Evolutionary conservation across 2,329 filamentous ascomycete species (phyloP).

Genomic region (Colletotrichum sp.): DNA sequence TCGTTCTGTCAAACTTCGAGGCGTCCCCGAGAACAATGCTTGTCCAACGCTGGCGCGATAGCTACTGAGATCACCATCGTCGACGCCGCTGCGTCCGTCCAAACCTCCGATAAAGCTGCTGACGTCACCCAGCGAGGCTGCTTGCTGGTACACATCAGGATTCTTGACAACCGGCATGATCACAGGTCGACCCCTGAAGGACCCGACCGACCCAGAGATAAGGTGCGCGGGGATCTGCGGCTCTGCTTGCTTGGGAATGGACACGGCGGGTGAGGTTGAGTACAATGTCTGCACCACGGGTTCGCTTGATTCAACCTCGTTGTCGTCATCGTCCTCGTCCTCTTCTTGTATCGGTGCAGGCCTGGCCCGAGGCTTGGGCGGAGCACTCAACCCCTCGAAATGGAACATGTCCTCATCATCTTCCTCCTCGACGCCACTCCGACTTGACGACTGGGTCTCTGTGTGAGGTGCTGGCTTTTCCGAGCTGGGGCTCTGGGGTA

Average conservation of each 20-base stretch:
- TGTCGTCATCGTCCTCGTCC: slow-evolving; percentile 37
- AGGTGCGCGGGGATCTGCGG: slow-evolving; percentile 26
- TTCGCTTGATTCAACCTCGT: slow-evolving; percentile 9
- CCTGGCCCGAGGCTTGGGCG: slow-evolving; percentile 28
- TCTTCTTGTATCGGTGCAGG: slow-evolving; percentile 35
- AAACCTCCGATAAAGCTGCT: slow-evolving; percentile 59
- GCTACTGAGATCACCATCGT: slow-evolving; percentile 48
- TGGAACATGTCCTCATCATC: slow-evolving; percentile 48
- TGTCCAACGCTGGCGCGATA: slow-evolving; percentile 46
- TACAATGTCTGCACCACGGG: slow-evolving; percentile 33
- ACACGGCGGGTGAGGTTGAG: slow-evolving; percentile 49
- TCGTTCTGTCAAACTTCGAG: slow-evolving; percentile 53
- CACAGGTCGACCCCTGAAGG: slow-evolving; percentile 60
- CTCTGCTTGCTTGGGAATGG: slow-evolving; percentile 36
- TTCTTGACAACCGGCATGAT: slow-evolving; percentile 57
- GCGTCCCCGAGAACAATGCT: slow-evolving; percentile 45
- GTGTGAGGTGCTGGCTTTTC: background rate
- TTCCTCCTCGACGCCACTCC: slow-evolving; percentile 2
- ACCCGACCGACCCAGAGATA: slow-evolving; percentile 48
- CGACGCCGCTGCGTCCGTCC: slow-evolving; percentile 54
- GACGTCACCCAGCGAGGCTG: slow-evolving; percentile 52
- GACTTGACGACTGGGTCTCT: background rate
- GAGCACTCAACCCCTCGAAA: slow-evolving; percentile 46
- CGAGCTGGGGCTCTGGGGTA: background rate
- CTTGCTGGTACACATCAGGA: slow-evolving; percentile 52